Conservation (phyloP, 768 basidiomycete species). For the Neoboletus subvelutipes region DNA sequence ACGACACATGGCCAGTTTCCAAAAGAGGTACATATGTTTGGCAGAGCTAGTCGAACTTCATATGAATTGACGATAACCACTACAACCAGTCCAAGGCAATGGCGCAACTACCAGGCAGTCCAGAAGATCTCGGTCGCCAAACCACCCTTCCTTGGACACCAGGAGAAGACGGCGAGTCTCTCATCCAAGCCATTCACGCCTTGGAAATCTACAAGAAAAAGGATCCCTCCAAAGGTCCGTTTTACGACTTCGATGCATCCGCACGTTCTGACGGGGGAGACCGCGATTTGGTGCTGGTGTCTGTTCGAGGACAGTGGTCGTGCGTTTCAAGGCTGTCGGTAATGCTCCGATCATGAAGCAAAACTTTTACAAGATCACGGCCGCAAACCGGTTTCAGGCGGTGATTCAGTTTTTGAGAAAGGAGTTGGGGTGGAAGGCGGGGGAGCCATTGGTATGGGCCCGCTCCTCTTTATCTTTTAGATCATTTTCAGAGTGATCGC, state of each 20-base stretch:
- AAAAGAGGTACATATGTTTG: conserved; percentile 6
- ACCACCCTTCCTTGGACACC: conserved; percentile 33
- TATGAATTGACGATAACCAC: no score
- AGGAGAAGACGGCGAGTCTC: conserved; percentile 31
- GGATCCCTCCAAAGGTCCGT: conserved; percentile 71
- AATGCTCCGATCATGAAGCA: conserved; percentile 99
- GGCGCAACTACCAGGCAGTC: conserved; percentile 33
- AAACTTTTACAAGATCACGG: conserved; percentile 97
- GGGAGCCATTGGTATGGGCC: conserved; percentile 58
- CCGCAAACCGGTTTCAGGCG: conserved; percentile 90
- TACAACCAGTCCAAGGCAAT: no score
- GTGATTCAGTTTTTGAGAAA: conserved; percentile 91
- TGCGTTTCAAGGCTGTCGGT: conserved; percentile 96
- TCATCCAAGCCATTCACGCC: conserved; percentile 60
- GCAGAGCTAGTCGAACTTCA: no score
- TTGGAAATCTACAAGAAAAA: conserved; percentile 87
- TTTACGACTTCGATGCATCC: background rate
- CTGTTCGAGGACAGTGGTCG: conserved; percentile 63
- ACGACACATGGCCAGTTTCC: conserved; percentile 11
- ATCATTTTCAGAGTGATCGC: background rate
- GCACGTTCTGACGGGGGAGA: background rate
- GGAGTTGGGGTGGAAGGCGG: conserved; percentile 83
- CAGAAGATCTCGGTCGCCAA: conserved; percentile 35
- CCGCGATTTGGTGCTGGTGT: background rate
- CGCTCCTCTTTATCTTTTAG: background rate